These are phyloP conservation scores for Samsoniella hepiali DNA, from an alignment of 2,329 filamentous ascomycete genomes.

Conservation along the genomic window DNA sequence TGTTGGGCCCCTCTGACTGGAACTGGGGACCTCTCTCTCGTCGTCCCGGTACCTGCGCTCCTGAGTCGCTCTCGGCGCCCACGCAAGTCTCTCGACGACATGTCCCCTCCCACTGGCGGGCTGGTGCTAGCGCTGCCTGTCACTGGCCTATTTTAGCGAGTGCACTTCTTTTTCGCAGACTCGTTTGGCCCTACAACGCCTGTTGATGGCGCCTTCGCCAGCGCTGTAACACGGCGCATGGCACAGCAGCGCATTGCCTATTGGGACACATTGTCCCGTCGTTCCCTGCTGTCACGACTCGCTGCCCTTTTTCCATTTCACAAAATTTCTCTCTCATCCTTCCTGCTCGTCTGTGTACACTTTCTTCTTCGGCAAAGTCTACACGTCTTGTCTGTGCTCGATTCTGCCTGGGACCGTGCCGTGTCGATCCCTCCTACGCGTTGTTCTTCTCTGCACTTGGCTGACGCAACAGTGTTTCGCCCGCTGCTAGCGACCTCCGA, in stretches of 20 bases:
- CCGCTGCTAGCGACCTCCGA: neutral
- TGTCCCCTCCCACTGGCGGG: neutral
- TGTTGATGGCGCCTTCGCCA: neutral
- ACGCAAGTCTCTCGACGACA: slow-evolving; percentile 4
- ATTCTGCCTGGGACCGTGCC: neutral
- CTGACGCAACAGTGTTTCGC: slow-evolving; percentile 18
- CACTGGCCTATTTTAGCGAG: neutral
- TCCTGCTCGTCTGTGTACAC: neutral
- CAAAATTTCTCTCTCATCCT: neutral
- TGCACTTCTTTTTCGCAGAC: neutral
- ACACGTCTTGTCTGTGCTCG: neutral
- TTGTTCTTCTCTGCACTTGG: neutral
- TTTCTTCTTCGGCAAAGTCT: neutral
- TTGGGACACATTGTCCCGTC: neutral
- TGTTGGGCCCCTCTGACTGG: neutral
- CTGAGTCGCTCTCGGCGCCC: neutral
- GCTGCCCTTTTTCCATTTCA: neutral
- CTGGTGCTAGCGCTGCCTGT: neutral
- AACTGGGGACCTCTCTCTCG: neutral
- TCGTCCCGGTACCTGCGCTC: slow-evolving; percentile 4
- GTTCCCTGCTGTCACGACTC: slow-evolving; percentile 5
- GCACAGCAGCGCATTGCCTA: neutral
- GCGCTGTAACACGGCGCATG: neutral
- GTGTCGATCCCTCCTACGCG: slow-evolving; percentile 11
- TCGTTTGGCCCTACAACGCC: neutral